Base-by-base conservation (phyloP, 2,329 filamentous ascomycete genomes). In the Phialocephala sp. region DNA sequence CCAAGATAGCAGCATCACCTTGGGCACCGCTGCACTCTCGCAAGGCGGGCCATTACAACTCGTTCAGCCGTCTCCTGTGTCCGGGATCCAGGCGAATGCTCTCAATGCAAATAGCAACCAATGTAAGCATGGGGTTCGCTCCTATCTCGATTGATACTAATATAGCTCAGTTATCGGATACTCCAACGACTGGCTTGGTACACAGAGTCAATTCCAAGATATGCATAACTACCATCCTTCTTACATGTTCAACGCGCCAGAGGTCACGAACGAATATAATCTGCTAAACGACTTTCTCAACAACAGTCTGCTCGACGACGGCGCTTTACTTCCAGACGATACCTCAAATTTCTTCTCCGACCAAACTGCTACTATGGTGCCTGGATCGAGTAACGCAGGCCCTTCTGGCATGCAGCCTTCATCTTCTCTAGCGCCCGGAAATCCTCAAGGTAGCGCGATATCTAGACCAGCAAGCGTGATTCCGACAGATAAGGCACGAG, bases 261-360 rank as follows among this genome's bases (percentile, higher is more conserved):
- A 99, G 80, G 92, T 97, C 73, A 94, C 91, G 67, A 95, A 95
- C 80, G 95, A 99, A 82, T 97, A 97, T 79, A 97, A 97, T 77
- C 83, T 98, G 60, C 87, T 99, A 76, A 97, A 96, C 82, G 94
- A 99, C 79, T 98, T 98, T 77, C 85, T 99, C 67, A 95, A 94
- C 78, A 96, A 89, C 72, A 97, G 92, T 76, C 82, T 97, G 63
- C 85, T 97, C 70, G 94, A 98, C 80, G 94, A 97, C 77, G 87
- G 87, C 67, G 88, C 88, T 60, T 84, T 90, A 65, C 87, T 90
- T 63, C 85, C 89, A 41, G 88, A 92, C 67, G 91, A 93, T 69
- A 82, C 84, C 69, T 83, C 86, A 63, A 84, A 87, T 15, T 78
- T 88, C 11, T 88, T 87, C 76, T 82, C 83, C 52, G 87, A 90